Conservation (phyloP, 352 stramenopile genomes). For the Thalassiosira ordinaria region DNA sequence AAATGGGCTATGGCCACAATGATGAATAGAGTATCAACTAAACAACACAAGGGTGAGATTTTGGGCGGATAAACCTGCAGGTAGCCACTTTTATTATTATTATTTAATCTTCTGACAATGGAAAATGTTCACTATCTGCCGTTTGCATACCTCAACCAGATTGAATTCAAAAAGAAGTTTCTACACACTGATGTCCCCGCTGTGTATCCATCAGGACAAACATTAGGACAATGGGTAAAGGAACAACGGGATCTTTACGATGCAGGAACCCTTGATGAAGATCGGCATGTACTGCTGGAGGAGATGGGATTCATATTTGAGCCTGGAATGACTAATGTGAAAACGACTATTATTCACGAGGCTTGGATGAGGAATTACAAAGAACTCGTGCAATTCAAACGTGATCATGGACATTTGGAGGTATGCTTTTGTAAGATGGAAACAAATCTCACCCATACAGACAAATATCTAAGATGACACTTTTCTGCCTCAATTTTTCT, state of each 20-base stretch:
- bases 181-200: not conserved
- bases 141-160: no score
- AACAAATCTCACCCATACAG: no score
- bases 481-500: no score
- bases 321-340: slow-evolving; percentile 8
- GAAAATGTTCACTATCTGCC: no score
- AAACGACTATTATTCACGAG: not conserved
- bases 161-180: slow-evolving; percentile 7
- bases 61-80: no score
- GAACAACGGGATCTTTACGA: slow-evolving; percentile 1
- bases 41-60: no score
- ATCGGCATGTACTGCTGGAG: slow-evolving; percentile 2
- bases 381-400: slow-evolving; percentile 14
- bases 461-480: no score
- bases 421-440: not conserved
- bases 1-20: no score
- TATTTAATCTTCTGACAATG: no score
- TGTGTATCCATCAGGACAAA: slow-evolving; percentile 6
- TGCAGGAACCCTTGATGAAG: not conserved
- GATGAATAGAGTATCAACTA: no score
- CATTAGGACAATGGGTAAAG: slow-evolving; percentile 9
- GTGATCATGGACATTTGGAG: slow-evolving; percentile 8
- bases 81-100: no score
- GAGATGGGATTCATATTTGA: slow-evolving; percentile 13
- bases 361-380: slow-evolving; percentile 4